Conservation (phyloP, 192 early-diverging fungal genomes). For the Physocladia obscura region DNA sequence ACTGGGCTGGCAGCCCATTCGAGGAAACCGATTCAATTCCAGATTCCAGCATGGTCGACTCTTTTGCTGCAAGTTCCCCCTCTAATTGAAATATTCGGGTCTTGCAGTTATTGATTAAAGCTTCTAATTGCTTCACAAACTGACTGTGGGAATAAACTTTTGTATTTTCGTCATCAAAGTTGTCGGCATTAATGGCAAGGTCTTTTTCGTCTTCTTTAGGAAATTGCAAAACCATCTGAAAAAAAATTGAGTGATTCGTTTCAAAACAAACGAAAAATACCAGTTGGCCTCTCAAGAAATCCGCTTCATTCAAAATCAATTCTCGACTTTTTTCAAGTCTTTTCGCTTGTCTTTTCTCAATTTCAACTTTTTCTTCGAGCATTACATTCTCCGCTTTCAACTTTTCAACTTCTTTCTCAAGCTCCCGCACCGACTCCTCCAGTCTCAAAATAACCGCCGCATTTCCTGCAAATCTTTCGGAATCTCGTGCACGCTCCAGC, state of each 20-base stretch:
- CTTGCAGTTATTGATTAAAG: constrained; percentile 56
- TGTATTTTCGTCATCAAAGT: constrained; percentile 59
- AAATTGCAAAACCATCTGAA: neutral
- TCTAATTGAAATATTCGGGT: constrained; percentile 17
- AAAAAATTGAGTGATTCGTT: too few species aligned
- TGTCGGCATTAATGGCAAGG: constrained; percentile 28
- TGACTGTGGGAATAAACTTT: constrained; percentile 60
- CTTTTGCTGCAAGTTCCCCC: constrained; percentile 15
- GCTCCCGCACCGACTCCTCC: constrained; percentile 33
- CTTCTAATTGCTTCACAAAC: constrained; percentile 64
- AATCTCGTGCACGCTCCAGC: constrained; percentile 41
- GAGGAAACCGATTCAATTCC: neutral
- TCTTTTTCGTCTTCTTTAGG: neutral
- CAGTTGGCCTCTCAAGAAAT: constrained; percentile 67
- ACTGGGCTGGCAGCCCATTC: too few species aligned
- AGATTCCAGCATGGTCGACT: neutral
- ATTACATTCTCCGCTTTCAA: neutral
- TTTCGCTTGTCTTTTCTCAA: constrained; percentile 1
- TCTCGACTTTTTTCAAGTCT: constrained; percentile 37
- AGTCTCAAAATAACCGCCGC: constrained; percentile 34
- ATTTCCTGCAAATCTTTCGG: constrained; percentile 41
- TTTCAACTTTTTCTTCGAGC: neutral
- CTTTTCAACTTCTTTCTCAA: constrained; percentile 32
- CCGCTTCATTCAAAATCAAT: constrained; percentile 59
- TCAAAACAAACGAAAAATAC: constrained; percentile 26